Conservation (phyloP, 2,329 filamentous ascomycete species). For the Exserohilum rostratum region DNA sequence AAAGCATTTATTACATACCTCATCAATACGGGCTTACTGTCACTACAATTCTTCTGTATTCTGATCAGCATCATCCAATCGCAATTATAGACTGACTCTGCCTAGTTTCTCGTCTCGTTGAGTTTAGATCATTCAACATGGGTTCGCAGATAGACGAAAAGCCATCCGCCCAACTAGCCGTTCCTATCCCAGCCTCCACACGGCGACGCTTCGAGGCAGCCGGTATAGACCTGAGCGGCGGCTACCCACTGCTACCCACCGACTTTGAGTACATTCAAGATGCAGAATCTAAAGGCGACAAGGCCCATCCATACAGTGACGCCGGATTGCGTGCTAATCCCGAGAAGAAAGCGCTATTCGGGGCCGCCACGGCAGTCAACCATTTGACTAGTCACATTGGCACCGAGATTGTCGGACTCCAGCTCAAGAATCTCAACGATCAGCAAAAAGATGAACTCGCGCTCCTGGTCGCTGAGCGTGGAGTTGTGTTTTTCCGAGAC, state of each 20-base stretch:
- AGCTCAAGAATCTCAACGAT: conserved; percentile 55
- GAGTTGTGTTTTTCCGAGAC: conserved; percentile 59
- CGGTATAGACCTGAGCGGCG: conserved; percentile 70
- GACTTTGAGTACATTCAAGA: conserved; percentile 73
- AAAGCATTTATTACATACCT: no score
- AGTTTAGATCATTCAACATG: no score
- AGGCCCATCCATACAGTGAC: conserved; percentile 42
- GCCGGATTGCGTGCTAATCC: conserved; percentile 59
- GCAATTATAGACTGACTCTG: no score
- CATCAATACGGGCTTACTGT: no score
- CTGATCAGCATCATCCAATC: no score
- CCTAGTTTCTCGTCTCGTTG: no score
- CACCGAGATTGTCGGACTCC: conserved; percentile 49
- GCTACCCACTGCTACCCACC: conserved; percentile 73
- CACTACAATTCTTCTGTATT: no score
- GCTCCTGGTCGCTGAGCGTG: conserved; percentile 48
- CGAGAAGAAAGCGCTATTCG: conserved; percentile 48
- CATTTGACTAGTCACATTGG: conserved; percentile 47
- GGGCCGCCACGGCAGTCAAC: conserved; percentile 51
- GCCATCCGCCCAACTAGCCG: no score
- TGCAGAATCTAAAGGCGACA: conserved; percentile 67
- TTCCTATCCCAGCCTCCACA: no score
- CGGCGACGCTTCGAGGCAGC: conserved; percentile 74
- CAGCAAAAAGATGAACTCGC: conserved; percentile 59
- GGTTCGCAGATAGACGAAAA: no score